Evolutionary conservation across 2,329 filamentous ascomycete species (phyloP).

Genomic region (Amauroascus verrucosus): DNA sequence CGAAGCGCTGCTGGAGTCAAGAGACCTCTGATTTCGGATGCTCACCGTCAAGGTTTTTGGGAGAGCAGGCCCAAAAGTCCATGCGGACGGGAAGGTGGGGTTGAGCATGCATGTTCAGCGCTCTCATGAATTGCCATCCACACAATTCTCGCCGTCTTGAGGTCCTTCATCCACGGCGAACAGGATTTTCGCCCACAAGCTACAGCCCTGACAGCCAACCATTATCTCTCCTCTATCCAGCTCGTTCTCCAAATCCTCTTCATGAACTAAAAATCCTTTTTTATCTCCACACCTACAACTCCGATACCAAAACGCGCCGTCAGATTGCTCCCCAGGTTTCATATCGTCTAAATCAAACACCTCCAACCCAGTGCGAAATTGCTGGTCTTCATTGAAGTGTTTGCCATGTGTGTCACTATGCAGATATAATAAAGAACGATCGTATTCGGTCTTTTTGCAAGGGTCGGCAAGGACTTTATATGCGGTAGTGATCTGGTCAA

Average conservation of each 20-base stretch:
- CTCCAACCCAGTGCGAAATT: constrained; percentile 45
- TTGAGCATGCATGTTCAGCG: too few species aligned
- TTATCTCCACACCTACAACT: constrained; percentile 51
- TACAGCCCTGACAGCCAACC: constrained; percentile 52
- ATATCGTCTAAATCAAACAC: constrained; percentile 50
- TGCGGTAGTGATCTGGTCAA: constrained; percentile 52
- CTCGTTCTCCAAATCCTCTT: constrained; percentile 45
- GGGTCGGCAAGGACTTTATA: constrained; percentile 45
- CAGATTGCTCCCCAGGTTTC: constrained; percentile 26
- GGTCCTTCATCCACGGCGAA: constrained; percentile 43
- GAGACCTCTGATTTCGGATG: too few species aligned
- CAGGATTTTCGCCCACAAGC: constrained; percentile 51
- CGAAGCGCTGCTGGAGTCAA: too few species aligned
- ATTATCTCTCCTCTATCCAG: constrained; percentile 46
- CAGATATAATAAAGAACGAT: constrained; percentile 33
- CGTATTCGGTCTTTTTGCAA: constrained; percentile 39
- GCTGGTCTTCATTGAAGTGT: constrained; percentile 16
- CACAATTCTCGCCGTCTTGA: background rate
- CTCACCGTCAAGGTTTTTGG: too few species aligned
- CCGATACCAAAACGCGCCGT: constrained; percentile 42
- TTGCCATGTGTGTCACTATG: constrained; percentile 20
- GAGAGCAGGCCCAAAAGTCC: too few species aligned
- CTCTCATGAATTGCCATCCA: constrained; percentile 1
- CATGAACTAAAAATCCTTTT: constrained; percentile 45
- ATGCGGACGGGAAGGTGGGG: too few species aligned